Conservation (phyloP, 257 asterid genomes). For the Fraxinus excelsior region DNA sequence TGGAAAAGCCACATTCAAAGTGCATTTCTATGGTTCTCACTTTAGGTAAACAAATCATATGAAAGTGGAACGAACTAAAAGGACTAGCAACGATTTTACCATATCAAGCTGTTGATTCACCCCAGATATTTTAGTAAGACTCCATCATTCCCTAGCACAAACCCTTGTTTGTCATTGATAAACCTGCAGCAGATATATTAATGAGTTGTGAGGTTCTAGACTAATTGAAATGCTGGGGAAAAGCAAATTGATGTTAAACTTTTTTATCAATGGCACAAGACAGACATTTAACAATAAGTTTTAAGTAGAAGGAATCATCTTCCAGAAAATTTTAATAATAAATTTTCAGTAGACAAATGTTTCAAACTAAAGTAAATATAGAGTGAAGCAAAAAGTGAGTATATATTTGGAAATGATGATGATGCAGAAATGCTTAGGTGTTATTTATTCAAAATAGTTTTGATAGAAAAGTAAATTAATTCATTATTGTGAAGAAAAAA, state of each 20-base stretch:
- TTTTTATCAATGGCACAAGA: neutral
- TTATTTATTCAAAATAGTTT: slow-evolving; percentile 7
- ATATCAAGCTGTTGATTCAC: slow-evolving; percentile 35
- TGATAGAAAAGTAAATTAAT: slow-evolving; percentile 2
- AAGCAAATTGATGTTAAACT: neutral
- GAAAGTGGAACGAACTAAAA: neutral
- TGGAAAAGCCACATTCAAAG: neutral
- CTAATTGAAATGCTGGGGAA: slow-evolving; percentile 6
- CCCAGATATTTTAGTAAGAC: slow-evolving; percentile 92
- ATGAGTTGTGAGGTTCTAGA: slow-evolving; percentile 7
- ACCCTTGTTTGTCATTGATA: slow-evolving; percentile 80
- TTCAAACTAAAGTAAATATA: neutral
- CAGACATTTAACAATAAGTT: too few species aligned
- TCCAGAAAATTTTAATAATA: neutral
- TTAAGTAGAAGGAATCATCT: neutral
- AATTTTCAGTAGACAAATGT: neutral
- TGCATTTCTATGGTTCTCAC: neutral
- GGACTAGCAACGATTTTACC: neutral
- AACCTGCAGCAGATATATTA: slow-evolving; percentile 55
- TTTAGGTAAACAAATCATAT: neutral
- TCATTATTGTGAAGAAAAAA: slow-evolving; percentile 6
- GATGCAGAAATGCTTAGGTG: neutral
- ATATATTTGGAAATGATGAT: neutral
- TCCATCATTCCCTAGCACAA: slow-evolving; percentile 93
- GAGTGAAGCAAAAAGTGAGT: neutral